Percentiles rank a stretch among this genome's conserved stretches.
These are phyloP conservation scores for Pichia manshurica DNA, from an alignment of 805 yeast genomes.

Conservation along the genomic window DNA sequence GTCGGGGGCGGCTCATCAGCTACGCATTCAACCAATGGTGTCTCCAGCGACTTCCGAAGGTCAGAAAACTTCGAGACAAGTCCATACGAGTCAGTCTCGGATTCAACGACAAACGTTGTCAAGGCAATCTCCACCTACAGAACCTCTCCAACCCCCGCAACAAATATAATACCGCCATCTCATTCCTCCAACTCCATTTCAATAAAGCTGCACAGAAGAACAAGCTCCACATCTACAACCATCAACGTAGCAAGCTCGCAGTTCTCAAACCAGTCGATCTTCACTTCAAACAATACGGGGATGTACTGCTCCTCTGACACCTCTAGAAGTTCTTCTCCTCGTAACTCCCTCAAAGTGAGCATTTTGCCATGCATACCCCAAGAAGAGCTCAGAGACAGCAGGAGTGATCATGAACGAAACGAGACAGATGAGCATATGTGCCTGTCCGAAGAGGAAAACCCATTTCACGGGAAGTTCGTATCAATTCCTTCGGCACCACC, in stretches of 20 bases:
- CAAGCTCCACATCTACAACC: neutral
- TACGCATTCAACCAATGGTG: no score
- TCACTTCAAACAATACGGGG: conserved; percentile 5
- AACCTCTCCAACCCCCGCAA: conserved; percentile 24
- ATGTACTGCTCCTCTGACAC: conserved; percentile 7
- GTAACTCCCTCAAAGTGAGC: neutral
- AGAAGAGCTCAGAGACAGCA: neutral
- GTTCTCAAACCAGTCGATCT: conserved; percentile 7
- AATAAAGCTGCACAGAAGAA: neutral
- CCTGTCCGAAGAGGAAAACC: no score
- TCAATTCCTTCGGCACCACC: conserved; percentile 12
- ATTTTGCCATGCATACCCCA: conserved; percentile 10
- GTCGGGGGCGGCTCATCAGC: no score
- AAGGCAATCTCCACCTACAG: conserved; percentile 29
- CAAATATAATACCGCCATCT: neutral
- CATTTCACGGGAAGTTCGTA: neutral
- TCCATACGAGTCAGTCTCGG: conserved; percentile 10
- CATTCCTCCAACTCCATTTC: neutral
- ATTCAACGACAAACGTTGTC: conserved; percentile 14
- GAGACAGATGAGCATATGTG: no score
- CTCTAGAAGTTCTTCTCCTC: neutral
- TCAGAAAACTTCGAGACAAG: no score
- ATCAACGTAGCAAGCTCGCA: neutral
- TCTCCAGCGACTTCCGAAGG: no score
- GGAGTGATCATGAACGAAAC: no score